Conservation (phyloP, 768 basidiomycete genomes). For the Boletus rubropictus region DNA sequence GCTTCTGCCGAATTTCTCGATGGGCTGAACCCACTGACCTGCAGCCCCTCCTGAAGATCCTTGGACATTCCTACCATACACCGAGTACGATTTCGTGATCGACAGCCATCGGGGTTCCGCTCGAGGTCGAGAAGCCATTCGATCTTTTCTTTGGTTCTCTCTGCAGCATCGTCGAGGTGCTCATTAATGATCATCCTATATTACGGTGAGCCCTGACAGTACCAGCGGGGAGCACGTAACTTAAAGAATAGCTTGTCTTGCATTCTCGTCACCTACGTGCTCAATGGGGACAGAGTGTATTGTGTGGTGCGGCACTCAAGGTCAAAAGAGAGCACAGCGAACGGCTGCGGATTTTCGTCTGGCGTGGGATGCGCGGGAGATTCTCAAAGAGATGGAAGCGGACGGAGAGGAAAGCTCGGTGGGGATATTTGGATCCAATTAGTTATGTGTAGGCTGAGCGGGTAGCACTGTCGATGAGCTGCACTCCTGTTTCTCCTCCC, state of each 20-base stretch:
- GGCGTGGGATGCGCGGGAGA: conserved; percentile 79
- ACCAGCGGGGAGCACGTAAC: conserved; percentile 5
- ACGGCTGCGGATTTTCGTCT: too few species aligned
- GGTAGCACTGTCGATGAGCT: neutral
- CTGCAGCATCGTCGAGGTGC: conserved; percentile 42
- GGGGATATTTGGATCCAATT: conserved; percentile 29
- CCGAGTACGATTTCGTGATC: conserved; percentile 42
- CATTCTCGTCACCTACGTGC: conserved; percentile 45
- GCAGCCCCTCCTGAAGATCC: conserved; percentile 44
- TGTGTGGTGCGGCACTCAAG: too few species aligned
- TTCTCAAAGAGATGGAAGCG: conserved; percentile 39
- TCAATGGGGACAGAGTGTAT: too few species aligned
- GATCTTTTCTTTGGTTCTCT: conserved; percentile 37
- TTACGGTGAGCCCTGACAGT: neutral
- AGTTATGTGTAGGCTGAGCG: neutral
- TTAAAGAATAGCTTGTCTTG: conserved; percentile 46
- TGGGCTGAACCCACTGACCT: conserved; percentile 44
- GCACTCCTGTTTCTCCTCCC: too few species aligned
- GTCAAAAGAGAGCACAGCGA: too few species aligned
- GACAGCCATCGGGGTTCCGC: conserved; percentile 37
- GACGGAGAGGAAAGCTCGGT: conserved; percentile 23
- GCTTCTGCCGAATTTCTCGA: conserved; percentile 45
- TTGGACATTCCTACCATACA: conserved; percentile 40
- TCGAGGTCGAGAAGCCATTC: conserved; percentile 49
- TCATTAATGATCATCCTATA: conserved; percentile 46